These are phyloP conservation scores for Tulasnella sp. DNA, from an alignment of 768 basidiomycete genomes.

Conservation along the genomic window DNA sequence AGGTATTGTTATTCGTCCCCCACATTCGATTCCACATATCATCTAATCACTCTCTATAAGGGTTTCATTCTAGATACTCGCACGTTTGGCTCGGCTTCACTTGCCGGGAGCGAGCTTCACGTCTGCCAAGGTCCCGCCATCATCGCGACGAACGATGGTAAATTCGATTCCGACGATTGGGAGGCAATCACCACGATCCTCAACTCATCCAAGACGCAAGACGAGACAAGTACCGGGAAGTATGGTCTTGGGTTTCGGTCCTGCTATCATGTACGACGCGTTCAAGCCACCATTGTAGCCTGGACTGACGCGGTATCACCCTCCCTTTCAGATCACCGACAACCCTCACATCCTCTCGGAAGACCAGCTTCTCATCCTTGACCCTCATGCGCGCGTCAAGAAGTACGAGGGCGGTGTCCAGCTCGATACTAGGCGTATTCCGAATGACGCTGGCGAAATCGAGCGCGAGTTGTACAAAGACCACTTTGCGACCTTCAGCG, in stretches of 20 bases:
- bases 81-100: background rate
- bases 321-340: background rate
- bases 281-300: background rate
- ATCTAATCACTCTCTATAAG: background rate
- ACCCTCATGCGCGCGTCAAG: slow-evolving; percentile 13
- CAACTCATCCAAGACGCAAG: slow-evolving; percentile 15
- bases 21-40: no score
- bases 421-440: background rate
- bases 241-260: slow-evolving; percentile 5
- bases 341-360: slow-evolving; percentile 17
- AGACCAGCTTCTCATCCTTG: slow-evolving; percentile 3
- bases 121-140: slow-evolving; percentile 20
- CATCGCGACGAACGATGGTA: slow-evolving; percentile 7
- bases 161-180: slow-evolving; percentile 1
- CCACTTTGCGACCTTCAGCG: background rate
- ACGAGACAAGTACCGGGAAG: slow-evolving; percentile 11
- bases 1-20: background rate
- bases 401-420: background rate
- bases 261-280: background rate
- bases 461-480: background rate
- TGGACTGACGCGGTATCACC: background rate
- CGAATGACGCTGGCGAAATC: background rate
- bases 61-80: slow-evolving; percentile 8
- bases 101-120: background rate
- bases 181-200: background rate